A percentile compares a stretch with the other conserved stretches of the same genome.
Evolutionary conservation across 2,329 filamentous ascomycete species (phyloP).

Genomic region (Cordyceps cateniannulata): DNA sequence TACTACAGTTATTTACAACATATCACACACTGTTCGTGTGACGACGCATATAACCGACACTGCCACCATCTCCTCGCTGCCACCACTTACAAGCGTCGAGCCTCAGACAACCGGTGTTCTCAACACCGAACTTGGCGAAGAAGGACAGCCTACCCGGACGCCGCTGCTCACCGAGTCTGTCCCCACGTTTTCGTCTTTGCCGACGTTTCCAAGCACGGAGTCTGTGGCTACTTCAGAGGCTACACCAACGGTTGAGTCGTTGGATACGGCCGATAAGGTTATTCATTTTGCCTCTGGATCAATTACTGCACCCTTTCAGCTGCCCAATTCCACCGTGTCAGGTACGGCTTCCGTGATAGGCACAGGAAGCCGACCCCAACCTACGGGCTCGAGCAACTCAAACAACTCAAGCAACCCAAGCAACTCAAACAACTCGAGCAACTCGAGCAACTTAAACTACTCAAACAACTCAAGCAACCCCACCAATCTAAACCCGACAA

Average conservation of each 20-base stretch:
- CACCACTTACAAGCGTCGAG: neutral
- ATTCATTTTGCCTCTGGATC: neutral
- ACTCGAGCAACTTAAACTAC: neutral
- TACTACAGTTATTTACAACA: neutral
- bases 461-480: neutral
- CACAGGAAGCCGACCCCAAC: neutral
- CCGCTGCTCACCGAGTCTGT: conserved; percentile 22
- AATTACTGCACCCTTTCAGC: neutral
- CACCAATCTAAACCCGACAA: neutral
- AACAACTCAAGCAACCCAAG: neutral
- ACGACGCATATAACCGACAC: neutral
- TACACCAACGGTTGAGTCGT: neutral
- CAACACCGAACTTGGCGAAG: neutral
- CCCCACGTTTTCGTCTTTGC: conserved; percentile 26
- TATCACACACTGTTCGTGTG: neutral
- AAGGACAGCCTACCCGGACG: neutral
- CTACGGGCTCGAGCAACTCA: neutral
- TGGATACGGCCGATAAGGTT: neutral
- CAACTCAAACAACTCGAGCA: neutral
- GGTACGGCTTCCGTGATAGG: neutral
- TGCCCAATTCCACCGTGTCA: neutral
- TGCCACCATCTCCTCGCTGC: neutral
- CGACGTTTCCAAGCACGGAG: conserved; percentile 15
- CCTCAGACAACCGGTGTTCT: conserved; percentile 2
- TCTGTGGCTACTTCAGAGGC: conserved; percentile 5